Percentiles rank a stretch among this genome's conserved stretches.
These are phyloP conservation scores for Hordeum pubiflorum DNA, from an alignment of 202 grass and related monocot genomes.

Conservation along the genomic window DNA sequence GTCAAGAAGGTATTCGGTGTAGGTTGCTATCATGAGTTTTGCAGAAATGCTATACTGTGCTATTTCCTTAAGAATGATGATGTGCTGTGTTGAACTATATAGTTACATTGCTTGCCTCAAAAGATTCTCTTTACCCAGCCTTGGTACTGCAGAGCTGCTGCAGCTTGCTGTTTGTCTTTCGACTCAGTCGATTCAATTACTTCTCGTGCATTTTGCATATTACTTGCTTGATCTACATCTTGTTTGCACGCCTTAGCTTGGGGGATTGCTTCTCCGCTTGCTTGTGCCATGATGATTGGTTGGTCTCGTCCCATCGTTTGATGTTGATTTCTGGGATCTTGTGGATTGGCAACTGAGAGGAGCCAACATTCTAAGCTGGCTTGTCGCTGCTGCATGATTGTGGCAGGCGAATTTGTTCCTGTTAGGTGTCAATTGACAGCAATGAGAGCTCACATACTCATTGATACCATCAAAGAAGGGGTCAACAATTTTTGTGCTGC, in stretches of 20 bases:
- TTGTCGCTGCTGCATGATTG: too few relatives aligned
- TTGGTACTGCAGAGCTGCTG: background rate
- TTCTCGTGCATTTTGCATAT: background rate
- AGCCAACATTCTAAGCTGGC: too few relatives aligned
- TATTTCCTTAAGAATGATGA: constrained; percentile 22
- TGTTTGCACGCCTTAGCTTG: background rate
- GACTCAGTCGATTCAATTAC: background rate
- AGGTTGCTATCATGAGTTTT: constrained; percentile 17
- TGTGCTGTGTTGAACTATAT: background rate
- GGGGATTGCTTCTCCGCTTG: too few relatives aligned
- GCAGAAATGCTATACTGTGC: constrained; percentile 22
- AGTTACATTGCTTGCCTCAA: background rate
- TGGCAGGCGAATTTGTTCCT: too few relatives aligned
- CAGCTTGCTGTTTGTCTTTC: background rate
- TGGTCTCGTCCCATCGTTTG: too few relatives aligned
- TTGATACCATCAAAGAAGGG: too few relatives aligned
- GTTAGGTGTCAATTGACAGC: too few relatives aligned
- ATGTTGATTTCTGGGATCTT: too few relatives aligned
- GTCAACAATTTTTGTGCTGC: too few relatives aligned
- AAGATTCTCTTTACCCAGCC: background rate
- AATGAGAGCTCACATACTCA: too few relatives aligned
- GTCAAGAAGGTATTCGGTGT: constrained; percentile 11
- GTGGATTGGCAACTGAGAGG: too few relatives aligned
- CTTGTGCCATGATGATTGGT: too few relatives aligned
- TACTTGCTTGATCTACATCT: background rate